phyloP scores from a whole-genome alignment of 768 basidiomycete species.

The Crucibulum laeve region DNA sequence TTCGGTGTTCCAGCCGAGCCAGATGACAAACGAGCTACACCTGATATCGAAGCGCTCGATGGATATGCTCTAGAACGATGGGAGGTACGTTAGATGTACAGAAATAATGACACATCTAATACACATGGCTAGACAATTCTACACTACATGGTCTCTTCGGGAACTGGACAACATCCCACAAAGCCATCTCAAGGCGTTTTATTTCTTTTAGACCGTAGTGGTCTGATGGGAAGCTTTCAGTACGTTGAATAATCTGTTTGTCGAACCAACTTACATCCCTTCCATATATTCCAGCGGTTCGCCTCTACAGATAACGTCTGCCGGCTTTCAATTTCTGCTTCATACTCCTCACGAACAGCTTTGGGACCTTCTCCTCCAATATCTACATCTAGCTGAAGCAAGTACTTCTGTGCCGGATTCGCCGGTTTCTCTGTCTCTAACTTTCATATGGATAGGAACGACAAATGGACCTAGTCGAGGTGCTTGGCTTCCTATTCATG shows the following conservation, averaged over 20 bases:
- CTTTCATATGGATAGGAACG: no score
- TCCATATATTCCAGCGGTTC: constrained; percentile 36
- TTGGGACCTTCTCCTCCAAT: constrained; percentile 92
- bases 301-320: constrained; percentile 79
- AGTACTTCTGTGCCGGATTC: no score
- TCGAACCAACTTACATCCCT: background rate
- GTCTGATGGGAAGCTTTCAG: constrained; percentile 77
- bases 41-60: constrained; percentile 63
- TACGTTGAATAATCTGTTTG: constrained; percentile 20
- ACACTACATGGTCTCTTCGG: constrained; percentile 97
- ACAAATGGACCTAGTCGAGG: constrained; percentile 89
- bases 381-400: constrained; percentile 83
- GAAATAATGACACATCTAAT: constrained; percentile 1
- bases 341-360: constrained; percentile 92
- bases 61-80: constrained; percentile 82
- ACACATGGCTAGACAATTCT: constrained; percentile 70
- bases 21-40: constrained; percentile 55
- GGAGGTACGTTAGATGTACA: constrained; percentile 56
- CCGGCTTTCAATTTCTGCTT: constrained; percentile 94
- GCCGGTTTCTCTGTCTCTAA: no score
- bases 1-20: constrained; percentile 77
- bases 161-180: constrained; percentile 66
- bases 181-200: constrained; percentile 83
- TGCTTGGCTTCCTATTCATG: constrained; percentile 94
- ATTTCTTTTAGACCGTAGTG: constrained; percentile 77